phyloP scores from a whole-genome alignment of 192 early-diverging fungal species.

The Coemansia sp. region DNA sequence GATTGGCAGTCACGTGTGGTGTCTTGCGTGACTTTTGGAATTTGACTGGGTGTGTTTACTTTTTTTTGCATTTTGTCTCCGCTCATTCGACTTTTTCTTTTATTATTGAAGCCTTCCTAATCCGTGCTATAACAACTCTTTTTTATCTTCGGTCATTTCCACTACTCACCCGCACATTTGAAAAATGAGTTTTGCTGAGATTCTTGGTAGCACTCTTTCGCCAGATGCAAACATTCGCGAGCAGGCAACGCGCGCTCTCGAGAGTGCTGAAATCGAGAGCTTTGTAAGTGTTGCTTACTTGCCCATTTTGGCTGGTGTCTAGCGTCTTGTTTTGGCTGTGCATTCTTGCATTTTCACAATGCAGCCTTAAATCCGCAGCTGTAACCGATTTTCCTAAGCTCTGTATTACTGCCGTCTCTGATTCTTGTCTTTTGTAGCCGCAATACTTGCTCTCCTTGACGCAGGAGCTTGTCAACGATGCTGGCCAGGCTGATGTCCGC shows the following conservation, averaged over 20 bases:
- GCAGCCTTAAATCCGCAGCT: constrained; percentile 6
- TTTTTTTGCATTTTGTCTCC: not conserved
- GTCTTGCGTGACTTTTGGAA: not conserved
- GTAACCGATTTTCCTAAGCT: constrained; percentile 1
- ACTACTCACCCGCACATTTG: not conserved
- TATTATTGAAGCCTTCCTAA: not conserved
- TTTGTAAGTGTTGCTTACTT: constrained; percentile 70
- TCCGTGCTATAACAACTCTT: constrained; percentile 10
- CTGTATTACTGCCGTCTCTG: constrained; percentile 13
- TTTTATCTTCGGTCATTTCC: constrained; percentile 5
- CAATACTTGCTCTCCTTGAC: constrained; percentile 70
- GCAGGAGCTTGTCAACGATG: constrained; percentile 85
- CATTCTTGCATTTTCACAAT: constrained; percentile 23
- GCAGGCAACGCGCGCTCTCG: constrained; percentile 77
- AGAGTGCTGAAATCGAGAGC: constrained; percentile 73
- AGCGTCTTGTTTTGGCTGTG: not conserved
- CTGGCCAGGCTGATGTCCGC: constrained; percentile 65
- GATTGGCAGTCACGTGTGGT: not conserved
- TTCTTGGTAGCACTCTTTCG: constrained; percentile 79
- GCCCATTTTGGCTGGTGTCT: not conserved
- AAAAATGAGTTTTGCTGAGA: constrained; percentile 70
- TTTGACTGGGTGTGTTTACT: not conserved
- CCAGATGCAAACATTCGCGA: constrained; percentile 81
- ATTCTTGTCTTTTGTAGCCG: constrained; percentile 49
- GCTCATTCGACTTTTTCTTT: not conserved